phyloP scores from a whole-genome alignment of 192 early-diverging fungal species.

The Podila verticillata region DNA sequence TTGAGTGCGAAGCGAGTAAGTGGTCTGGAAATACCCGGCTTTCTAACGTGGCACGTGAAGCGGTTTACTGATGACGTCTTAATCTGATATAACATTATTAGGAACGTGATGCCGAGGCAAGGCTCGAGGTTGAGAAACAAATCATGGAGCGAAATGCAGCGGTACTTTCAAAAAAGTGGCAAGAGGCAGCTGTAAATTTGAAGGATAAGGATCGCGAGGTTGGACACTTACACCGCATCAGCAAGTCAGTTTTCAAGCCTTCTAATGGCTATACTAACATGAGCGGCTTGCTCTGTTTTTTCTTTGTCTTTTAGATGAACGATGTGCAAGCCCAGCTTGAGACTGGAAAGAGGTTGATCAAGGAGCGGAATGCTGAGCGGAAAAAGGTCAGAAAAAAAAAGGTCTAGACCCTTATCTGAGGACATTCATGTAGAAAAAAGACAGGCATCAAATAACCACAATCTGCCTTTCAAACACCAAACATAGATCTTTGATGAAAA shows the following conservation, averaged over 20 bases:
- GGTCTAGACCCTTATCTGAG: background rate
- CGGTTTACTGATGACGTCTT: too few relatives aligned
- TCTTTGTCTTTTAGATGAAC: constrained; percentile 9
- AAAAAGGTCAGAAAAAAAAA: constrained; percentile 21
- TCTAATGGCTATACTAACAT: background rate
- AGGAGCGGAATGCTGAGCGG: constrained; percentile 26
- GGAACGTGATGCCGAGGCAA: constrained; percentile 35
- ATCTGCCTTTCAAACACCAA: background rate
- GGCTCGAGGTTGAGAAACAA: constrained; percentile 26
- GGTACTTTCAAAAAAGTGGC: constrained; percentile 26
- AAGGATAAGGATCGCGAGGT: constrained; percentile 43
- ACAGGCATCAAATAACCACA: background rate
- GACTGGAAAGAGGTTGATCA: constrained; percentile 22
- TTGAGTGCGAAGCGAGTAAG: constrained; percentile 20
- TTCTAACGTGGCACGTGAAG: background rate
- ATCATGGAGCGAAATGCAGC: constrained; percentile 26
- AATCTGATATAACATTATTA: background rate
- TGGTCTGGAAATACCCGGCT: too few relatives aligned
- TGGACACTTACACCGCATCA: background rate
- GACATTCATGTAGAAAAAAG: background rate
- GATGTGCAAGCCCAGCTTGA: constrained; percentile 30
- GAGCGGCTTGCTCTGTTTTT: background rate
- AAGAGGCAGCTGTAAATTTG: constrained; percentile 9
- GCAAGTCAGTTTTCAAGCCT: background rate
- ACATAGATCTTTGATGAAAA: constrained; percentile 2